phyloP scores from a whole-genome alignment of 179 eudicot species.

The Sideroxylon spinosum region DNA sequence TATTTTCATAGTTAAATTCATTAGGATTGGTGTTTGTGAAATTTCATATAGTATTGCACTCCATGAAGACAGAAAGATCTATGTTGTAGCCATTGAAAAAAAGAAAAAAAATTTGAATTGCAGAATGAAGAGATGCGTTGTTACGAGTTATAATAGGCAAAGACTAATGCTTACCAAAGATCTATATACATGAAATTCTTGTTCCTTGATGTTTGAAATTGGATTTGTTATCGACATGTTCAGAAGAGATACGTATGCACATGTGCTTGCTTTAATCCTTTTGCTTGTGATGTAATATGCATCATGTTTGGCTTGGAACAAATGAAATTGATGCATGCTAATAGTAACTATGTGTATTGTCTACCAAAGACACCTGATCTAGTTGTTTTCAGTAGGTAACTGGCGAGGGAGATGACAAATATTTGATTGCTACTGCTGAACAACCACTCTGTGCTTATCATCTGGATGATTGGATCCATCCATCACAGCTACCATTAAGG shows the following conservation, averaged over 20 bases:
- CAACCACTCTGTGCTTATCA: slow-evolving; percentile 96
- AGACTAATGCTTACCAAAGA: background rate
- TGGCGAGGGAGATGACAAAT: slow-evolving; percentile 93
- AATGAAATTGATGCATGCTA: background rate
- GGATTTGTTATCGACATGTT: background rate
- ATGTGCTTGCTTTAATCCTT: background rate
- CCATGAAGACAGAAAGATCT: background rate
- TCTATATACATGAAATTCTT: background rate
- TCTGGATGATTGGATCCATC: slow-evolving; percentile 86
- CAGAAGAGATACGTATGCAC: background rate
- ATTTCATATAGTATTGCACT: background rate
- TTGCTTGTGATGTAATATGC: background rate
- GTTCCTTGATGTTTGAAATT: background rate
- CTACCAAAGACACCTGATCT: background rate
- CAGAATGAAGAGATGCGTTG: background rate
- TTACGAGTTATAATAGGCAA: no score
- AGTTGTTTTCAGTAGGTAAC: slow-evolving; percentile 42
- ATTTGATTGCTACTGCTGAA: slow-evolving; percentile 93
- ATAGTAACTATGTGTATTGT: no score
- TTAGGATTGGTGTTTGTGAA: background rate
- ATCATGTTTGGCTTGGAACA: background rate
- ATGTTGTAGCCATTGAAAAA: background rate
- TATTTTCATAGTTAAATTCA: background rate
- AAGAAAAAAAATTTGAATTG: background rate
- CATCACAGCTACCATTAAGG: slow-evolving; percentile 74